Conservation (phyloP, 2,329 filamentous ascomycete species). For the Mollisia scopiformis region DNA sequence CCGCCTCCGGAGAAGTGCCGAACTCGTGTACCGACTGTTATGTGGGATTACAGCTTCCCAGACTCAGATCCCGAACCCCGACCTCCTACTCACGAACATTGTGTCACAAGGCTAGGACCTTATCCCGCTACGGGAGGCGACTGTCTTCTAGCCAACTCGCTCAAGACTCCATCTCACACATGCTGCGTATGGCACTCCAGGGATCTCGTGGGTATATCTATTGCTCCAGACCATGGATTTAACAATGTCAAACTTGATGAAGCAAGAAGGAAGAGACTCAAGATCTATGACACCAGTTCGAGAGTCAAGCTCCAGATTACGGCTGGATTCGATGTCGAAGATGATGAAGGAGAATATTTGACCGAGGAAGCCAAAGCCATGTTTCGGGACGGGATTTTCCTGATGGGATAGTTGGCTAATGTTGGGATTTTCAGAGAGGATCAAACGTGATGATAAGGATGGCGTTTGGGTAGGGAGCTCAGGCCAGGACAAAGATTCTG, state of each 20-base stretch:
- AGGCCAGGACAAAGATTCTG: no score
- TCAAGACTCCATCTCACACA: neutral
- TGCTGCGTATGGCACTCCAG: constrained; percentile 1
- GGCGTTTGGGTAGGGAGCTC: no score
- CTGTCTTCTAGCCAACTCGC: constrained; percentile 4
- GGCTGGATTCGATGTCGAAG: neutral
- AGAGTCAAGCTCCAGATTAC: neutral
- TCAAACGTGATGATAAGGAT: no score
- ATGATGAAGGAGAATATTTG: neutral
- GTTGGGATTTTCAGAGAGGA: no score
- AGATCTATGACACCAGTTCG: neutral
- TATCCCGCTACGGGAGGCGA: constrained; percentile 1
- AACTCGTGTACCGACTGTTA: neutral
- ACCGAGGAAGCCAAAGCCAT: neutral
- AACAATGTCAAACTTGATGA: neutral
- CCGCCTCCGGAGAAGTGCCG: constrained; percentile 2
- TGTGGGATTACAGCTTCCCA: neutral
- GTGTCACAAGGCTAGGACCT: neutral
- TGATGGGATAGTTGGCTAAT: neutral
- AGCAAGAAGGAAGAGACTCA: neutral
- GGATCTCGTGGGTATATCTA: neutral
- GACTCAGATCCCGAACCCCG: neutral
- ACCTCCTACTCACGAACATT: constrained; percentile 5
- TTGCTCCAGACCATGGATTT: neutral
- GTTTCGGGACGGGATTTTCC: no score